phyloP scores from a whole-genome alignment of 2,329 filamentous ascomycete species.

The Penicillium polonicum region DNA sequence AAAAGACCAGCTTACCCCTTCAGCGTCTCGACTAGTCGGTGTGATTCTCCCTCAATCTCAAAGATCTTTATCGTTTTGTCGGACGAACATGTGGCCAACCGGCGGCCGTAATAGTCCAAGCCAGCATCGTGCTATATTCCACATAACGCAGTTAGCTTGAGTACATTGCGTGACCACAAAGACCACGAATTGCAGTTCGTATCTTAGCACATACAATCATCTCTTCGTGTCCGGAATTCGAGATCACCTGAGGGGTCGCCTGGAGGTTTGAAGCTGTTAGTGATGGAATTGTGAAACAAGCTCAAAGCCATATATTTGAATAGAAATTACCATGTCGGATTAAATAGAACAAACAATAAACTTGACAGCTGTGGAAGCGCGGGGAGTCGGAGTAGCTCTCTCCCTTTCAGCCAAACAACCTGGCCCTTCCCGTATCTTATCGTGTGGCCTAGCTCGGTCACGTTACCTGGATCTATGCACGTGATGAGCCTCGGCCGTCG shows the following conservation, averaged over 20 bases:
- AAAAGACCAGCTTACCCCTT: constrained; percentile 66
- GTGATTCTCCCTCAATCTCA: constrained; percentile 90
- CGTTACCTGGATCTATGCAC: constrained; percentile 17
- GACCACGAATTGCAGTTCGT: constrained; percentile 9
- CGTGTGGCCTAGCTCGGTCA: constrained; percentile 12
- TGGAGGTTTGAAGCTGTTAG: constrained; percentile 33
- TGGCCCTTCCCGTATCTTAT: constrained; percentile 30
- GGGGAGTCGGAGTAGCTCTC: constrained; percentile 12
- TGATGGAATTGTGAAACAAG: constrained; percentile 2
- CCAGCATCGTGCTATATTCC: constrained; percentile 82
- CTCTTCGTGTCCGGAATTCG: constrained; percentile 90
- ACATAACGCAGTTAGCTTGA: constrained; percentile 7
- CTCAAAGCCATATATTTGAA: background rate
- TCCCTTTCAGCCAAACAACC: constrained; percentile 23
- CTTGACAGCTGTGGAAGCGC: constrained; percentile 10
- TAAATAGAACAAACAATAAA: constrained; percentile 9
- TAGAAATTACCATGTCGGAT: constrained; percentile 24
- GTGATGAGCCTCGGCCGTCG: constrained; percentile 23
- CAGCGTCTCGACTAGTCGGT: constrained; percentile 85
- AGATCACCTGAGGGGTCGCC: constrained; percentile 69
- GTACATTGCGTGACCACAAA: background rate
- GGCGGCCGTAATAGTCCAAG: constrained; percentile 95
- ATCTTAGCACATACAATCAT: constrained; percentile 80
- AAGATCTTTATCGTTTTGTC: constrained; percentile 99
- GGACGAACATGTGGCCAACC: constrained; percentile 94